Evolutionary conservation across 306 rosid species (phyloP).

Genomic region (Abrus precatorius): DNA sequence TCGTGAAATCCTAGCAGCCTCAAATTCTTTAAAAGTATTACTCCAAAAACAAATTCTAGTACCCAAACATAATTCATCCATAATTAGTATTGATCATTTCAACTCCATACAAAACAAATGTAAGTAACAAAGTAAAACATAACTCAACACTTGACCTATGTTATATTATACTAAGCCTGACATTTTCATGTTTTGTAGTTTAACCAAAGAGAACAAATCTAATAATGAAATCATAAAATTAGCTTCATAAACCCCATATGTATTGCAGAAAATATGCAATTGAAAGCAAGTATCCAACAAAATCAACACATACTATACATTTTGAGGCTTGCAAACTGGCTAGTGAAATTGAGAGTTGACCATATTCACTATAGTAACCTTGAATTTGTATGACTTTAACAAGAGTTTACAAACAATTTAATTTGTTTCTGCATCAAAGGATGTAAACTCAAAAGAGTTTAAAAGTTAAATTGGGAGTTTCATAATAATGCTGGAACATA

Average conservation of each 20-base stretch:
- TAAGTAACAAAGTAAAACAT: background rate
- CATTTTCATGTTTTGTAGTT: background rate
- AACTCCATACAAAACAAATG: background rate
- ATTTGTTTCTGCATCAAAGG: background rate
- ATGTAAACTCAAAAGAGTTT: background rate
- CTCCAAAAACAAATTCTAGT: background rate
- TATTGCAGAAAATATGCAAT: conserved; percentile 30
- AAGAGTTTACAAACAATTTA: conserved; percentile 9
- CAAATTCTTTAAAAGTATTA: conserved; percentile 5
- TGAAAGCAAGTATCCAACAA: conserved; percentile 18
- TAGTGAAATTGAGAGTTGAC: background rate
- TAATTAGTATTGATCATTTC: background rate
- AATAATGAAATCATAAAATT: conserved; percentile 1
- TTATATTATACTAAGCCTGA: background rate
- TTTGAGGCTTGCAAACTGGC: conserved; percentile 17
- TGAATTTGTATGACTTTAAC: conserved; percentile 2
- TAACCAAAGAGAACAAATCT: conserved; percentile 11
- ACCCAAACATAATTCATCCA: conserved; percentile 2
- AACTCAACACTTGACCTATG: background rate
- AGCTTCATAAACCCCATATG: conserved; percentile 1
- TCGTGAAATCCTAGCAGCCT: background rate
- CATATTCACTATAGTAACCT: background rate
- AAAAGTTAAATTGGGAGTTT: background rate
- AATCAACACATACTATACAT: conserved; percentile 13
- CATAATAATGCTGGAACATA: background rate